phyloP scores from a whole-genome alignment of 2,329 filamentous ascomycete species.

The Graphilbum ipis-grandicollis region DNA sequence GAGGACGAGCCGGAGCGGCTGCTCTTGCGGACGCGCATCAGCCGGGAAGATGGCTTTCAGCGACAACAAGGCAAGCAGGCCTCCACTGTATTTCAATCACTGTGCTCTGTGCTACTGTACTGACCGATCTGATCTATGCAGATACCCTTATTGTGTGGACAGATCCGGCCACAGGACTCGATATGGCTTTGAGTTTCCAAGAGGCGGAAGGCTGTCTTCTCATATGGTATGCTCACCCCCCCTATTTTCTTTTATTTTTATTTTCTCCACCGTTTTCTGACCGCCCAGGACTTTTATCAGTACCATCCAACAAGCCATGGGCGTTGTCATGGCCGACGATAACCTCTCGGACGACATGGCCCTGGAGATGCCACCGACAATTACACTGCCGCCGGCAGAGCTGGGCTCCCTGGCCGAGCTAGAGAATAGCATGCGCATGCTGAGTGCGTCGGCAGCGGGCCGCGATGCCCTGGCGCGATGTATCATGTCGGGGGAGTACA shows the following conservation, averaged over 20 bases:
- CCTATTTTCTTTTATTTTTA: not conserved
- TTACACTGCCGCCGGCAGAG: constrained; percentile 62
- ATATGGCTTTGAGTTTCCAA: constrained; percentile 97
- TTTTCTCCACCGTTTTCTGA: not conserved
- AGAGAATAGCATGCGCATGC: constrained; percentile 64
- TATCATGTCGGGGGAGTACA: constrained; percentile 72
- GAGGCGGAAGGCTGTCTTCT: constrained; percentile 84
- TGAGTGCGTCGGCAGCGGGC: constrained; percentile 56
- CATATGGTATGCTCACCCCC: constrained; percentile 61
- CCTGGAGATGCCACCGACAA: constrained; percentile 52
- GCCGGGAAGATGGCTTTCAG: constrained; percentile 90
- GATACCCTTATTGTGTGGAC: constrained; percentile 98
- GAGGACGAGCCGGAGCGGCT: constrained; percentile 77
- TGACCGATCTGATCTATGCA: constrained; percentile 22
- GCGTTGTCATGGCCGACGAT: constrained; percentile 44
- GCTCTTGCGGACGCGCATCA: constrained; percentile 76
- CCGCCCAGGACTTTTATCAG: constrained; percentile 70
- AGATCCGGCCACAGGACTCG: constrained; percentile 62
- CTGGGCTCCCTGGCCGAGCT: constrained; percentile 74
- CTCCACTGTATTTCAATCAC: not conserved
- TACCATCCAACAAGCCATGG: constrained; percentile 60
- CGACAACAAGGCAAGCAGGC: constrained; percentile 71
- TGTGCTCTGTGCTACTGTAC: not conserved
- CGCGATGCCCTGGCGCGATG: constrained; percentile 79
- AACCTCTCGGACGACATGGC: constrained; percentile 71